Evolutionary conservation across 345 rosid species (phyloP), one percentile per base, ranked within the genome.

Genomic region (Bretschneidera sinensis): DNA sequence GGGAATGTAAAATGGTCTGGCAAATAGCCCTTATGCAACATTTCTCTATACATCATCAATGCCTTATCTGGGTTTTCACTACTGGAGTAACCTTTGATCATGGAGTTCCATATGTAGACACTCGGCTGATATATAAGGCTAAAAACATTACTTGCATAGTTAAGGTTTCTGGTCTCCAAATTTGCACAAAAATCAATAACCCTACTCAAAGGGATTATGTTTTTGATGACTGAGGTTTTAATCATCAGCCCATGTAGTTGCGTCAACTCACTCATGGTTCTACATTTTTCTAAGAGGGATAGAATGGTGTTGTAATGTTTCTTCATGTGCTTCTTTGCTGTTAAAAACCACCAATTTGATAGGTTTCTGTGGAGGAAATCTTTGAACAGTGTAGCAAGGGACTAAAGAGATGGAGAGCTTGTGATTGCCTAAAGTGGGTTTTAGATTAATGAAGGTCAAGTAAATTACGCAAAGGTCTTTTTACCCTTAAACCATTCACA

Each of bases 91-190:
- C 79, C 76, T 68, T 66, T 68, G 65, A 76, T 71, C 74, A 76
- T 76, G 7, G 79, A 60, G 68, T 76, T 76, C 79, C 79, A 76
- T 60, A 71, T 64, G 61, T 71, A 71, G 15, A 68, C 68, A 51
- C 71, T 71, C 19, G 76, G 76, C 9, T 1, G 51, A 24, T 57
- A n/a, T n/a, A n/a, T n/a, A n/a, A n/a, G n/a, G n/a, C n/a, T n/a
- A n/a, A n/a, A n/a, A 17, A 23, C 43, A 43, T 45, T 50, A 8
- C 45, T 51, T 23, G 74, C 77, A 63, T 76, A 65, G 53, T 15
- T 64, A 25, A 76, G 71, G 39, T 58, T 54, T 17, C 21, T 16
- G 23, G 68, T 60, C 22, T 72, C 65, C 1, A 13, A 51, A 39
- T 17, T 39, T 24, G 65, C 67, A 59, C 71, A 64, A 28, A 57